Base-by-base conservation (phyloP, 805 yeast genomes). In the Starmerella gropengiesseri region DNA sequence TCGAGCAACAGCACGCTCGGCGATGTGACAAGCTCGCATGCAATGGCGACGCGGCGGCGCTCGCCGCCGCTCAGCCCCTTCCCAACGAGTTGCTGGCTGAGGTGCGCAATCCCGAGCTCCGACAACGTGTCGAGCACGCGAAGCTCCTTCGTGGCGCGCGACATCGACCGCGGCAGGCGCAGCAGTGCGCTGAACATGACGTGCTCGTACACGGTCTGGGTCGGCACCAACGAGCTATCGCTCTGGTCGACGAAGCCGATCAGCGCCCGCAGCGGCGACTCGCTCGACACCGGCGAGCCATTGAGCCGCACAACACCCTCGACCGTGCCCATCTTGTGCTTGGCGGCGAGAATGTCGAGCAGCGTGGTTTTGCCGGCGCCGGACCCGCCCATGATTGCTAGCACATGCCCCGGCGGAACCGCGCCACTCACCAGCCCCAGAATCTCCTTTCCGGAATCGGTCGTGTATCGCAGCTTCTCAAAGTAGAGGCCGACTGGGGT, bases 311-410 rank as follows among this genome's bases (percentile, higher is more conserved):
- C 73, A 2, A 65, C 57, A n/a, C 95, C 96, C 1, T 66, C 52
- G 8, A 75, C 70, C 1, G 51, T 48, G 2, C 98, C 98, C 26
- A 77, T 70, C 57, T 89, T 91, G 57, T 77, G 74, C 58, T 89
- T 91, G 36, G 79, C 81, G 0, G 97, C 97, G 43, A 91, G 65
- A 46, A 91, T 86, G 57, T 91, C 98, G 40, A 91, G 65, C 32
- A 91, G 64, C 0, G 98, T 89, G 1, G 98, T 89, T 59, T 91
- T 91, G 40, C 98, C 98, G 12, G 98, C 97, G 38, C 98, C 98
- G 0, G 96, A 87, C 1, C 96, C 96, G 33, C 98, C 98, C 94
- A 91, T 84, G 31, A 91, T 85, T 0, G 98, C 97, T 58, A 86
- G 60, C 48, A 94, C 81, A 58, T 86, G 86, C 29, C 95, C 81